Base-by-base conservation (phyloP, 768 basidiomycete genomes). In the Tylopilus sp. region DNA sequence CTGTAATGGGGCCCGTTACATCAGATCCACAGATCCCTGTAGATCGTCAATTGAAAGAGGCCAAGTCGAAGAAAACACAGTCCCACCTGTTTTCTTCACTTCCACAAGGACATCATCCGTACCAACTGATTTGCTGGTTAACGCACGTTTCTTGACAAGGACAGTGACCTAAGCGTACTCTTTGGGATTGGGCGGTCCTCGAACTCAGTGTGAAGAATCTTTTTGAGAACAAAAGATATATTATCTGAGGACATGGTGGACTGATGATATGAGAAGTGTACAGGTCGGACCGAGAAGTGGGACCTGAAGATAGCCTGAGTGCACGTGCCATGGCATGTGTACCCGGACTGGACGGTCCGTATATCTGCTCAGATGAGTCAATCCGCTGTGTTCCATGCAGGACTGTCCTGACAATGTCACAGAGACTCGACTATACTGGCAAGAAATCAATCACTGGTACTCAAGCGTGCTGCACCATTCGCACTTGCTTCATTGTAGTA, bases 21-120 rank as follows among this genome's bases (percentile, higher is more conserved):
- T 96, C 92, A 53, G 90, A 92, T 33, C 92, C 92, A 66, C 92
- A 95, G 58, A 95, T 94, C 47, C 92, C 92, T 90, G 57, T 22
- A 41, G 30, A 48, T 60, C 33, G 13, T 44, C n/a, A 19, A 44
- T 17, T 11, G 11, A 25, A 30, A 50, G 46, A 24, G 31, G 55
- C 65, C 42, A 59, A 45, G 42, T 48, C 48, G 51, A 42, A n/a
- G 29, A 24, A 48, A 53, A 38, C 51, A 26, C 45, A 37, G n/a
- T 61, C 78, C 54, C 54, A 85, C 91, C 93, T 17, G 94, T 96
- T 74, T 94, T 94, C 74, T 92, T 93, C 37, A 98, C 87, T 61
- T 88, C 78, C 30, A 98, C 83, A 21, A 98, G 82, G 37, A 93
- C 92, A 57, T 97, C 88, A 64, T 86, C 76, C 50, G 79, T 79